Evolutionary conservation across 2,329 filamentous ascomycete genomes (phyloP).

Genomic region (Apiospora koreana): DNA sequence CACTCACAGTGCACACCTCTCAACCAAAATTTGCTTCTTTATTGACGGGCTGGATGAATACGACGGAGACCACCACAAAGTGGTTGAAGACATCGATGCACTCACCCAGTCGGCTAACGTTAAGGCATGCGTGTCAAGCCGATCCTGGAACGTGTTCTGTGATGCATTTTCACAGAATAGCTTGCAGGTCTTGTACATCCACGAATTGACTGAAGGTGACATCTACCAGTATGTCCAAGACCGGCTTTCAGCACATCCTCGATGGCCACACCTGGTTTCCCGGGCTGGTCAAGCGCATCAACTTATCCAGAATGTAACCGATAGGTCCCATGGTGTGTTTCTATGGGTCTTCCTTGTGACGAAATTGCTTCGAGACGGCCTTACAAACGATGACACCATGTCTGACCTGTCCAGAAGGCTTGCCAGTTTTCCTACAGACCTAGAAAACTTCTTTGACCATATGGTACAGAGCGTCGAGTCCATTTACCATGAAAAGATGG

Average conservation of each 20-base stretch:
- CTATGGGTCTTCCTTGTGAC: background rate
- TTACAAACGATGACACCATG: background rate
- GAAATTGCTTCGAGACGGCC: background rate
- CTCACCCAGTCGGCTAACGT: background rate
- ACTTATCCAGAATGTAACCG: background rate
- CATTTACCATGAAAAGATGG: background rate
- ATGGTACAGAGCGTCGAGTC: background rate
- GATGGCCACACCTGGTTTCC: background rate
- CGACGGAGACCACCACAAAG: background rate
- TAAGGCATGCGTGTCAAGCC: background rate
- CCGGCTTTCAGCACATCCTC: background rate
- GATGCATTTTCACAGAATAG: background rate
- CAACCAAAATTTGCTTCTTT: slow-evolving; percentile 1
- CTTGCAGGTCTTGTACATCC: background rate
- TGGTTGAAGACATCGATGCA: background rate
- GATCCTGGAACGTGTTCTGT: background rate
- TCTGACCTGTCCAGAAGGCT: background rate
- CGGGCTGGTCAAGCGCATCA: accelerated
- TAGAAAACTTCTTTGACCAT: background rate
- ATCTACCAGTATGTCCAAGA: background rate
- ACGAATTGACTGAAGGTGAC: background rate
- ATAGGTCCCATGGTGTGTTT: background rate
- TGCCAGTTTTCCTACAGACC: background rate
- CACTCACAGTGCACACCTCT: background rate
- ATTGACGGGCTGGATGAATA: slow-evolving; percentile 14